Percentiles rank a stretch among this genome's conserved stretches.
phyloP scores from a whole-genome alignment of 768 basidiomycete species.

The Lentinula sp. region DNA sequence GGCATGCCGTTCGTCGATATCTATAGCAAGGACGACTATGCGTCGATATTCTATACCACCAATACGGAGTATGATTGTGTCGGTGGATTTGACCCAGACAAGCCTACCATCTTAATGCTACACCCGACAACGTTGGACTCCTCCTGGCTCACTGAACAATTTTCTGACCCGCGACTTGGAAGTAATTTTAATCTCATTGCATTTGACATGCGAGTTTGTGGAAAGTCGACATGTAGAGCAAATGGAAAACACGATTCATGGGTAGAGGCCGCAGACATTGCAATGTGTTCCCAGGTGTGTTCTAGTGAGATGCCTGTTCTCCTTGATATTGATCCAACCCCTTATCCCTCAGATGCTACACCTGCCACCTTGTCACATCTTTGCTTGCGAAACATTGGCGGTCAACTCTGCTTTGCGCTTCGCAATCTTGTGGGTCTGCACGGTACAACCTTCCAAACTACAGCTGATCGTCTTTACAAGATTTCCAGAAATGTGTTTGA shows the following conservation, averaged over 20 bases:
- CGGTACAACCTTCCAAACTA: background rate
- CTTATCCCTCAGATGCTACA: slow-evolving; percentile 40
- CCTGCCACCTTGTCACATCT: slow-evolving; percentile 64
- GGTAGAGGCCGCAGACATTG: slow-evolving; percentile 77
- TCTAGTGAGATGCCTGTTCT: background rate
- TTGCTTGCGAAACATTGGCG: slow-evolving; percentile 59
- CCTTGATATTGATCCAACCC: background rate
- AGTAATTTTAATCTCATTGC: slow-evolving; percentile 63
- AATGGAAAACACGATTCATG: slow-evolving; percentile 62
- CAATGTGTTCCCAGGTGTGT: slow-evolving; percentile 55
- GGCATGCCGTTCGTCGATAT: slow-evolving; percentile 68
- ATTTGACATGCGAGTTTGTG: slow-evolving; percentile 64
- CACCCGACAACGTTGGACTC: slow-evolving; percentile 67
- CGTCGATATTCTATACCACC: slow-evolving; percentile 67
- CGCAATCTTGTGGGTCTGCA: slow-evolving; percentile 48
- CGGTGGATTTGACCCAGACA: slow-evolving; percentile 57
- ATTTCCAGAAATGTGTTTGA: slow-evolving; percentile 67
- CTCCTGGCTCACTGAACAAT: slow-evolving; percentile 60
- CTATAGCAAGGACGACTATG: slow-evolving; percentile 56
- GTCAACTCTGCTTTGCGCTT: slow-evolving; percentile 58
- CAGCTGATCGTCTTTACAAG: slow-evolving; percentile 23
- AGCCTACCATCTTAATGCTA: slow-evolving; percentile 61
- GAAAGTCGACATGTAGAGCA: slow-evolving; percentile 48
- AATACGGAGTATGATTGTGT: slow-evolving; percentile 56
- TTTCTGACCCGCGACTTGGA: slow-evolving; percentile 59